Conservation (phyloP, 2,329 filamentous ascomycete genomes). For the Curvularia verruculosa region DNA sequence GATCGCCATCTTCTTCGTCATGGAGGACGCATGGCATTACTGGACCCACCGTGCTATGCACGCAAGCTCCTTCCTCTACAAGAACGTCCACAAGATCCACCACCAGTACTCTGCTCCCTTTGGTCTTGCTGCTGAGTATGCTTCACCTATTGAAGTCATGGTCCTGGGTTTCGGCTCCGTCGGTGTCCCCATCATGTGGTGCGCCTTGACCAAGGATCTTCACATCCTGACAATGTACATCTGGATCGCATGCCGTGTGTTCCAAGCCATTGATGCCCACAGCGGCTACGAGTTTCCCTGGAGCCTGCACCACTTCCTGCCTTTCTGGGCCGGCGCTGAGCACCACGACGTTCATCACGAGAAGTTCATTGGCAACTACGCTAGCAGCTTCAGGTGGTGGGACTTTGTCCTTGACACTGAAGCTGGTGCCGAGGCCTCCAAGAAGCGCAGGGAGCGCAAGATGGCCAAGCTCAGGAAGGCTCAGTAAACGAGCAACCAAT, state of each 20-base stretch:
- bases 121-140: slow-evolving; percentile 94
- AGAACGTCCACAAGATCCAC: slow-evolving; percentile 97
- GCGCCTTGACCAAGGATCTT: slow-evolving; percentile 79
- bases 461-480: slow-evolving; percentile 64
- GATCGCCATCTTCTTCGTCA: slow-evolving; percentile 89
- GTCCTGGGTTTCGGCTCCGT: slow-evolving; percentile 88
- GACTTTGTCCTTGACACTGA: slow-evolving; percentile 94
- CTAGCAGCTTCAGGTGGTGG: slow-evolving; percentile 99
- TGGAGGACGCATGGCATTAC: slow-evolving; percentile 99
- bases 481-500: slow-evolving; percentile 30
- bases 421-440: slow-evolving; percentile 83
- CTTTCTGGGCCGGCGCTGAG: slow-evolving; percentile 96
- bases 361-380: slow-evolving; percentile 97
- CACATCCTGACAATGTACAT: slow-evolving; percentile 98
- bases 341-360: slow-evolving; percentile 98
- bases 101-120: slow-evolving; percentile 99
- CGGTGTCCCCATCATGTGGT: slow-evolving; percentile 81
- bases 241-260: slow-evolving; percentile 91
- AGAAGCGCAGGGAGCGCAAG: slow-evolving; percentile 81
- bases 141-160: slow-evolving; percentile 96
- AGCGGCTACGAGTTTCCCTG: slow-evolving; percentile 98
- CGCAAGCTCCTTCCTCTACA: slow-evolving; percentile 88
- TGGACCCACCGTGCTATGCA: slow-evolving; percentile 93
- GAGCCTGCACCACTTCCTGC: slow-evolving; percentile 92
- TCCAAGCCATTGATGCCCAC: slow-evolving; percentile 98